Conservation (phyloP, 768 basidiomycete genomes). For the Leccinum incarnatum region DNA sequence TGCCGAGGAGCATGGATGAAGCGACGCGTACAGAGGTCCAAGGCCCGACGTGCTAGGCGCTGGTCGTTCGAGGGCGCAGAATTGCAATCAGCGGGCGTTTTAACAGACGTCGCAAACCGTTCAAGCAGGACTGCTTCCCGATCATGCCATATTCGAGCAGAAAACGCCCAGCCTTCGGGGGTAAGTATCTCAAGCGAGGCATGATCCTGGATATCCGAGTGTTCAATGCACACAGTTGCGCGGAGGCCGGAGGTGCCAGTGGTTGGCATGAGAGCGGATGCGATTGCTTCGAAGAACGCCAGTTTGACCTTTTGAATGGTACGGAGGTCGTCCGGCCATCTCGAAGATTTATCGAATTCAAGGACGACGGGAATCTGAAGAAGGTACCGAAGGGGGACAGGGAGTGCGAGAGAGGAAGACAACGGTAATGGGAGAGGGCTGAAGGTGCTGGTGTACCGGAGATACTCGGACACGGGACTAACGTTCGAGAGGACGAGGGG, state of each 20-base stretch:
- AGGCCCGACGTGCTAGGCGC: slow-evolving; percentile 53
- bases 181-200: slow-evolving; percentile 75
- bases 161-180: slow-evolving; percentile 86
- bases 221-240: slow-evolving; percentile 59
- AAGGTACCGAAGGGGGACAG: slow-evolving; percentile 60
- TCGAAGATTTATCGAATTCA: slow-evolving; percentile 88
- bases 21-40: slow-evolving; percentile 58
- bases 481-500: slow-evolving; percentile 78
- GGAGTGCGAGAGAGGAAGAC: slow-evolving; percentile 49
- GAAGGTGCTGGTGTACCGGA: slow-evolving; percentile 85
- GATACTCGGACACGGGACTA: slow-evolving; percentile 64
- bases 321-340: slow-evolving; percentile 92
- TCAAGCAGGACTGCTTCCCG: slow-evolving; percentile 80
- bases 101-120: slow-evolving; percentile 51
- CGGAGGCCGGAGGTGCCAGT: slow-evolving; percentile 42
- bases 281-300: slow-evolving; percentile 85
- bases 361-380: slow-evolving; percentile 72
- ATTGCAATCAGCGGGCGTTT: slow-evolving; percentile 11
- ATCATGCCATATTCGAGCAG: slow-evolving; percentile 81
- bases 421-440: slow-evolving; percentile 73
- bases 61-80: slow-evolving; percentile 38
- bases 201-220: slow-evolving; percentile 64
- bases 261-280: slow-evolving; percentile 54
- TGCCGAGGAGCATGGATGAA: slow-evolving; percentile 83
- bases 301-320: slow-evolving; percentile 94